Evolutionary conservation across 768 basidiomycete genomes (phyloP), one percentile per base, ranked within the genome.

Genomic region (Epithele typhae): DNA sequence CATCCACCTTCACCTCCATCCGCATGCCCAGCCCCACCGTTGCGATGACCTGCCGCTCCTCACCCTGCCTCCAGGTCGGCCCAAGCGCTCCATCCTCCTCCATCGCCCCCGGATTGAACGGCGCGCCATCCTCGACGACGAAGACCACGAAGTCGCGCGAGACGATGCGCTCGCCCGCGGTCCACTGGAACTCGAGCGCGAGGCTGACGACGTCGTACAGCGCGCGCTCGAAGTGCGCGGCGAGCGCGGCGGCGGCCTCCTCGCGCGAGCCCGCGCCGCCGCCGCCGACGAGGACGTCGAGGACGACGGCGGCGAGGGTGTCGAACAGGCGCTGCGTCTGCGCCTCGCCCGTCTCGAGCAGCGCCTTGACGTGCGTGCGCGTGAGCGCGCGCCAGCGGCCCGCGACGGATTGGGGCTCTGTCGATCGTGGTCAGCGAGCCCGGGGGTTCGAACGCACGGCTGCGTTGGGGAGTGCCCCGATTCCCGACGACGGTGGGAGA

Each of bases 331-430:
- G 7, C n/a, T n/a, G n/a, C n/a, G 14, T 30, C 32, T 21, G 30
- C 14, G 30, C 36, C 5, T 37, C 39, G 14, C n/a, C 25, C 1
- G 37, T 23, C 5, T 23, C 11, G 17, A 40, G 49, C 7, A 46
- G 21, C 5, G 17, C 24, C 15, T 30, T 47, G 32, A 36, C 24
- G 37, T 55, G 36, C n/a, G 18, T 46, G n/a, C 47, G 50, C 15
- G 23, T 40, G 11, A 56, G 36, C 9, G 52, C 48, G 14, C 55
- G 22, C 55, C 55, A 56, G 25, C 41, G 43, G 12, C 48, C 48
- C 3, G 46, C 48, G 8, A 53, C 43, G 6, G 51, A 37, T 33
- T 53, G 55, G 4, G 37, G 25, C 19, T 53, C 55, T 56, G 5
- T 12, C 11, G n/a, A 25, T 33, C 12, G 11, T 25, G 5, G 17